Base-by-base conservation (phyloP, 805 yeast genomes). In the Lipomyces yamanashiensis region DNA sequence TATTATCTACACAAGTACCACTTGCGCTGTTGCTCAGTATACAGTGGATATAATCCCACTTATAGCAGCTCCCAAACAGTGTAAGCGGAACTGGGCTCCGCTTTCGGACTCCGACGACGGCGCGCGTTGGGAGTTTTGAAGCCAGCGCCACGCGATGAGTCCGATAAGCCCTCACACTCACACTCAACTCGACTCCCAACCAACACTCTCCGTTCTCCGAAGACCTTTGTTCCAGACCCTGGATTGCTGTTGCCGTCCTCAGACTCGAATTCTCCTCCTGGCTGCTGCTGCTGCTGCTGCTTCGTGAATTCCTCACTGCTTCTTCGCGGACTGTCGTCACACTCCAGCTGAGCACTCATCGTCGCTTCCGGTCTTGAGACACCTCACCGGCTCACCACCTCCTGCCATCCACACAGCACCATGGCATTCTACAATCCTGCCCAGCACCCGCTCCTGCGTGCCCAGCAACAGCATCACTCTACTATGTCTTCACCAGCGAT, bases 391-490 rank as follows among this genome's bases (percentile, higher is more conserved):
- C 40, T 12, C n/a, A 12, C 3, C 41, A 39, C 41, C n/a, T 15
- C 41, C n/a, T 12, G 41, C 13, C 17, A 8, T 47, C 51, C n/a
- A 4, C 33, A 21, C 41, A 9, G 21, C 15, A 40, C 45, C 40
- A 63, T 63, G 67, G 55, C 63, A 15, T 64, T 64, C 57, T 64
- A 64, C 50, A 61, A 39, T 43, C 64, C 67, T 5, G 55, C 64
- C n/a, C 67, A 61, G 55, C 67, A 64, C 50, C 67, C 67, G 23
- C 54, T 63, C 21, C 55, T 63, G 55, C 61, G 67, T 23, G 57
- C 60, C 6, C 59, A 60, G 41, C 49, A 43, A 45, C 63, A 23
- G 49, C 45, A 17, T 12, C 48, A 36, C 50, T 13, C 52, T 28
- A 28, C 28, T 28, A 2, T 28, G 21, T 13, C 58, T 36, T 39